Evolutionary conservation across 768 basidiomycete genomes (phyloP).

Genomic region (Podaxis rugospora): DNA sequence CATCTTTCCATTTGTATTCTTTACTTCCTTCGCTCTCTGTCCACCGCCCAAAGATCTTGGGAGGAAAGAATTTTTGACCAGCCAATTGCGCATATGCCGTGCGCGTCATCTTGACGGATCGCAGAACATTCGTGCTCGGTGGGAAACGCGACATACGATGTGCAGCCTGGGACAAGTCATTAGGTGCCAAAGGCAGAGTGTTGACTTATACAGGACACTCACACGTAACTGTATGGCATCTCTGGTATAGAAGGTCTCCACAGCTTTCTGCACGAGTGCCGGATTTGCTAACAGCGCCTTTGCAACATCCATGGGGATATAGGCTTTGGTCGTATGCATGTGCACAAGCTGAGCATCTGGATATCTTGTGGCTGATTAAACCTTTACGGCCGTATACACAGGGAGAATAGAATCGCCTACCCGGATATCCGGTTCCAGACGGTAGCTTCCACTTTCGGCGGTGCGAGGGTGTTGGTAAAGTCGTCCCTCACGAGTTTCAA

Average conservation of each 20-base stretch:
- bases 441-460: conserved; percentile 51
- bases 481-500: conserved; percentile 55
- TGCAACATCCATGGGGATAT: conserved; percentile 77
- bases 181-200: background rate
- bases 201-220: conserved; percentile 22
- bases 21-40: conserved; percentile 55
- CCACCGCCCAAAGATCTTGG: conserved; percentile 82
- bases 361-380: conserved; percentile 45
- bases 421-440: conserved; percentile 70
- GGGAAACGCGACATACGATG: conserved; percentile 90
- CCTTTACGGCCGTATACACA: background rate
- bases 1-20: conserved; percentile 76
- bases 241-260: conserved; percentile 93
- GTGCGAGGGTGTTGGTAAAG: conserved; percentile 52
- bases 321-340: conserved; percentile 73
- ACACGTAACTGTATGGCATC: conserved; percentile 89
- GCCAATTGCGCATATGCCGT: conserved; percentile 91
- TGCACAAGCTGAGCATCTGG: conserved; percentile 62
- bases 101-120: conserved; percentile 74
- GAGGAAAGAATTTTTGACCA: conserved; percentile 90
- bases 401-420: conserved; percentile 31
- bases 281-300: conserved; percentile 62
- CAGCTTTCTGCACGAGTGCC: conserved; percentile 76
- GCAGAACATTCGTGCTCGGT: conserved; percentile 58
- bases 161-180: conserved; percentile 51